Evolutionary conservation across 805 yeast genomes (phyloP).

Genomic region (Kazachstania viticola): DNA sequence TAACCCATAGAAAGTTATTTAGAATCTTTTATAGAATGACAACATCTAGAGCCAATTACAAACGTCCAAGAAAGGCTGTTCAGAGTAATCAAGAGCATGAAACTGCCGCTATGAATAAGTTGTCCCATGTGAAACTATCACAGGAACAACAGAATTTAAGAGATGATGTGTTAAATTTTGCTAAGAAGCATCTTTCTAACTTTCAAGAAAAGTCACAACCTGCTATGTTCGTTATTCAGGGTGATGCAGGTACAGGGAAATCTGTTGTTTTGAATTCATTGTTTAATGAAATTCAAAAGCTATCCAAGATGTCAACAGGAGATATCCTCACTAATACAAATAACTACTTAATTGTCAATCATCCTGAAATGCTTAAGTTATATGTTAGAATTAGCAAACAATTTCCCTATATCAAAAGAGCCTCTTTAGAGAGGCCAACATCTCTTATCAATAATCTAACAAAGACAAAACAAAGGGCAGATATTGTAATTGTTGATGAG

Average conservation of each 20-base stretch:
- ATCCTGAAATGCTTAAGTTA: slow-evolving; percentile 37
- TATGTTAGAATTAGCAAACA: slow-evolving; percentile 30
- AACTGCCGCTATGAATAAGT: slow-evolving; percentile 27
- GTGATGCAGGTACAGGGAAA: slow-evolving; percentile 41
- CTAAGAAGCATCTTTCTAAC: slow-evolving; percentile 14
- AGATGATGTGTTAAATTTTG: slow-evolving; percentile 22
- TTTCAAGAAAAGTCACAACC: slow-evolving; percentile 12
- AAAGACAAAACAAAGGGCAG: slow-evolving; percentile 24
- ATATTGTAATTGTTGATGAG: slow-evolving; percentile 34
- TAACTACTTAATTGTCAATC: slow-evolving; percentile 34
- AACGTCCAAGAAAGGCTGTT: slow-evolving; percentile 20
- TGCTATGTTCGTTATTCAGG: slow-evolving; percentile 33
- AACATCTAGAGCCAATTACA: not conserved
- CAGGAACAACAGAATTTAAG: slow-evolving; percentile 29
- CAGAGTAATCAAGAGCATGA: slow-evolving; percentile 29
- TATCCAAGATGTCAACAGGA: slow-evolving; percentile 10
- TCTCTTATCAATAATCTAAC: slow-evolving; percentile 29
- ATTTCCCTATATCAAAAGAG: slow-evolving; percentile 28
- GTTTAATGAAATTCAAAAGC: slow-evolving; percentile 32
- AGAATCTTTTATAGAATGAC: not conserved
- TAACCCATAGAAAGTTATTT: no score
- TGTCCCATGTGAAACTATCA: slow-evolving; percentile 28
- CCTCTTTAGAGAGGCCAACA: slow-evolving; percentile 36
- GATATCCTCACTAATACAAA: slow-evolving; percentile 22
- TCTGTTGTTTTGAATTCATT: slow-evolving; percentile 33